These are phyloP conservation scores for Calendula officinalis DNA, from an alignment of 129 eudicot species.

Conservation along the genomic window DNA sequence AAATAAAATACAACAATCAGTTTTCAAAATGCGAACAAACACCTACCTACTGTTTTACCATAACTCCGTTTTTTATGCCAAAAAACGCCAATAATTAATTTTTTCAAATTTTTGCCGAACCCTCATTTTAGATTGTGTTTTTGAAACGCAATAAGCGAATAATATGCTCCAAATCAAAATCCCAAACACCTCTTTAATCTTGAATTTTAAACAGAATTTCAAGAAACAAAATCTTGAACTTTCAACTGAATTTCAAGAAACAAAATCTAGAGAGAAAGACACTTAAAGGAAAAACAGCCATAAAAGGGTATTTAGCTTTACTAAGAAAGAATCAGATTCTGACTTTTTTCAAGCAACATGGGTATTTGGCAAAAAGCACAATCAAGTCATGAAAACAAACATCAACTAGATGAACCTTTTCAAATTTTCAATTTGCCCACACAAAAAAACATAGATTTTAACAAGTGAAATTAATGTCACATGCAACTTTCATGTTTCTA, in stretches of 20 bases:
- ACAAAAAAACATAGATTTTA: conserved; percentile 4
- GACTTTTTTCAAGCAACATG: conserved; percentile 32
- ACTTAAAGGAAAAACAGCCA: neutral
- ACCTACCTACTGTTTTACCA: no score
- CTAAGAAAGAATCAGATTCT: conserved; percentile 35
- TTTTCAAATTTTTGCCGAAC: no score
- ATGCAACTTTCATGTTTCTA: conserved; percentile 32
- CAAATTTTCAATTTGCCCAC: conserved; percentile 28
- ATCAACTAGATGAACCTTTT: conserved; percentile 27
- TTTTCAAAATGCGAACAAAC: no score
- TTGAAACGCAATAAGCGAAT: no score
- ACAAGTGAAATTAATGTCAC: conserved; percentile 29
- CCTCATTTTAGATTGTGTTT: no score
- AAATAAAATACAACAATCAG: no score
- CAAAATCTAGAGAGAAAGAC: conserved; percentile 1
- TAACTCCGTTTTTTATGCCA: no score
- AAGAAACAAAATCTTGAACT: conserved; percentile 9
- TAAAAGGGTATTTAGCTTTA: conserved; percentile 34
- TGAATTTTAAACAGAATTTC: neutral
- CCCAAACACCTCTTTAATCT: no score
- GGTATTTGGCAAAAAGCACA: conserved; percentile 25
- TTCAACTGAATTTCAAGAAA: conserved; percentile 25
- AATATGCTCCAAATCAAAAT: no score
- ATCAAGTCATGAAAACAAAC: conserved; percentile 33
- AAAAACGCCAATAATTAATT: no score